phyloP scores from a whole-genome alignment of 306 rosid genomes.

The Carpinus viminea region DNA sequence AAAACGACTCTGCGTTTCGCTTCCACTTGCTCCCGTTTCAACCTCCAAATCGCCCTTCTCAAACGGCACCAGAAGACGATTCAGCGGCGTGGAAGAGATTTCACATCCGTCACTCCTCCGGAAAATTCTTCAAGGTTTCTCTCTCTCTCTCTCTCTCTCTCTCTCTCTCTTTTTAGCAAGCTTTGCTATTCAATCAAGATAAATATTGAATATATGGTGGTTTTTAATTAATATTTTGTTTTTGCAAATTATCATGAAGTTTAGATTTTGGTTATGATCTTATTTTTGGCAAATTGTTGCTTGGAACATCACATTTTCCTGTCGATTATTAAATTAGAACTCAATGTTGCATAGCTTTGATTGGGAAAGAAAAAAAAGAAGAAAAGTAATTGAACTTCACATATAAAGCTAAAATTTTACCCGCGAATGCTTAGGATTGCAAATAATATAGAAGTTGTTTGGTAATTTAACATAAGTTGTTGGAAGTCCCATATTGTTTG shows the following conservation, averaged over 20 bases:
- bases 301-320: background rate
- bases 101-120: conserved; percentile 84
- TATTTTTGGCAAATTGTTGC: background rate
- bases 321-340: background rate
- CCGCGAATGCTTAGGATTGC: background rate
- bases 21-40: conserved; percentile 60
- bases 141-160: background rate
- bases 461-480: no score
- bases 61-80: conserved; percentile 37
- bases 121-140: conserved; percentile 86
- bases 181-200: no score
- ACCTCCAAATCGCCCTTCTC: conserved; percentile 14
- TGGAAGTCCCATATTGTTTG: no score
- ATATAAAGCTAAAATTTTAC: background rate
- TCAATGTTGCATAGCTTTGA: background rate
- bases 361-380: background rate
- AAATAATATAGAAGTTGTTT: background rate
- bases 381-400: background rate
- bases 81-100: conserved; percentile 74
- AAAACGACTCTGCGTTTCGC: conserved; percentile 50
- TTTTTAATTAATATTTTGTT: background rate
- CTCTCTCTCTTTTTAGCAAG: background rate
- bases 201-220: background rate
- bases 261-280: background rate
- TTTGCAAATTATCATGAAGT: background rate